Evolutionary conservation across 345 rosid species (phyloP).

Genomic region (Kandelia obovata): DNA sequence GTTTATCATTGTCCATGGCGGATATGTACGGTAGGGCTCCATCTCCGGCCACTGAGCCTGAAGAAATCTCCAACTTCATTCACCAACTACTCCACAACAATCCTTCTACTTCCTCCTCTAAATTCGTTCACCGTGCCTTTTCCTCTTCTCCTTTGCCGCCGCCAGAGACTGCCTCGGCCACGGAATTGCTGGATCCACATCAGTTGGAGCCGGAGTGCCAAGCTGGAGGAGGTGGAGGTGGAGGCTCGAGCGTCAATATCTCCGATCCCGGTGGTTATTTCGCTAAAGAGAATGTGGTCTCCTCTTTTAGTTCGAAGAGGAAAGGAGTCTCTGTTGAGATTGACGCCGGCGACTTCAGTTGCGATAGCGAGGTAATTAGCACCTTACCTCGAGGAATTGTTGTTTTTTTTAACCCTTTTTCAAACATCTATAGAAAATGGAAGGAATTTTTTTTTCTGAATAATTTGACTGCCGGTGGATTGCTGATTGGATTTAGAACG

Average conservation of each 20-base stretch:
- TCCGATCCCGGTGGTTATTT: conserved; percentile 28
- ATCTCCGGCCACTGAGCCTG: conserved; percentile 37
- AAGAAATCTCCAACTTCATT: conserved; percentile 47
- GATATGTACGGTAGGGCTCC: conserved; percentile 48
- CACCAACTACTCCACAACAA: conserved; percentile 41
- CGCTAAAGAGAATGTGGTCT: conserved; percentile 18
- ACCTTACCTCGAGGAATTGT: background rate
- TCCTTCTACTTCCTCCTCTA: conserved; percentile 22
- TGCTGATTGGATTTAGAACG: conserved; percentile 24
- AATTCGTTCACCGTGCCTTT: conserved; percentile 22
- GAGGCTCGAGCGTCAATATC: conserved; percentile 11
- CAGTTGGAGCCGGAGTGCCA: conserved; percentile 22
- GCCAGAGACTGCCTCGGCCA: conserved; percentile 3
- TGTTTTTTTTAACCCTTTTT: background rate
- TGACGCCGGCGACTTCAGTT: conserved; percentile 35
- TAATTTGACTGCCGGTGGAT: no score
- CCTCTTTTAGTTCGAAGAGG: conserved; percentile 17
- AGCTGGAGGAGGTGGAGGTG: conserved; percentile 9
- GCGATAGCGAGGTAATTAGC: conserved; percentile 45
- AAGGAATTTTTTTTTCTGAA: no score
- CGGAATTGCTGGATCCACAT: conserved; percentile 21
- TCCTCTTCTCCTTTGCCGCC: conserved; percentile 25
- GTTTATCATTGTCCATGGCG: conserved; percentile 33
- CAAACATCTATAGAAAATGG: no score
- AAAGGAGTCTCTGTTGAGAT: conserved; percentile 24